These are phyloP conservation scores for Phaeodactylum tricornutum DNA, from an alignment of 108 stramenopile species.

Conservation along the genomic window DNA sequence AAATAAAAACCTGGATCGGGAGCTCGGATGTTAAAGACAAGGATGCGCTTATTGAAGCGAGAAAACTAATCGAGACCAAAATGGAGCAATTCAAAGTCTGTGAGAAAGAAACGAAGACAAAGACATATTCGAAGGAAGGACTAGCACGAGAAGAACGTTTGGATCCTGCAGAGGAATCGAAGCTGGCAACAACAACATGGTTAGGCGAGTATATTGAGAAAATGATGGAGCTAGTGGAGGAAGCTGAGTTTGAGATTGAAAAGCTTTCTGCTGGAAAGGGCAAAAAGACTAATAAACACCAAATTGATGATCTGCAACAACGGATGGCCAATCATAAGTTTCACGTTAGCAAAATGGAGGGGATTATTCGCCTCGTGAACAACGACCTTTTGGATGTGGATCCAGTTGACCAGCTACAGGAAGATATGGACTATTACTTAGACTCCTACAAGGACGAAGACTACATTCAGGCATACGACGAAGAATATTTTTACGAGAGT, in stretches of 20 bases:
- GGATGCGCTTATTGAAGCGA: slow-evolving; percentile 66
- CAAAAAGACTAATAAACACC: slow-evolving; percentile 72
- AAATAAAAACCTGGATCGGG: slow-evolving; percentile 97
- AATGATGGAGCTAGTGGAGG: slow-evolving; percentile 59
- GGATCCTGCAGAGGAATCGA: slow-evolving; percentile 74
- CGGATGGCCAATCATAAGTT: slow-evolving; percentile 73
- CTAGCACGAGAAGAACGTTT: slow-evolving; percentile 71
- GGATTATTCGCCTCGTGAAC: slow-evolving; percentile 91
- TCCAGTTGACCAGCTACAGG: slow-evolving; percentile 75
- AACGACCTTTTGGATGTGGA: slow-evolving; percentile 85
- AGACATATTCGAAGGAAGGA: slow-evolving; percentile 96
- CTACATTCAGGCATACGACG: slow-evolving; percentile 83
- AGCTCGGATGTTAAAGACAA: slow-evolving; percentile 98
- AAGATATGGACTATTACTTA: slow-evolving; percentile 95
- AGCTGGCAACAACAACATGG: slow-evolving; percentile 61
- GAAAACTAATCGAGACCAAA: slow-evolving; percentile 90
- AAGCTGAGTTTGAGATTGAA: slow-evolving; percentile 85
- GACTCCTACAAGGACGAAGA: slow-evolving; percentile 87
- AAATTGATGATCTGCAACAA: slow-evolving; percentile 70
- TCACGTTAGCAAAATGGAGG: slow-evolving; percentile 92
- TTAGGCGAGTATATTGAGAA: slow-evolving; percentile 67
- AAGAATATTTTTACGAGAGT: slow-evolving; percentile 87
- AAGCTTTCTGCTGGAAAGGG: slow-evolving; percentile 65
- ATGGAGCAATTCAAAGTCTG: slow-evolving; percentile 99
- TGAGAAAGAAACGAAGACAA: slow-evolving; percentile 99